Conservation (phyloP, 2,329 filamentous ascomycete genomes). For the Ambrosiella beaveri region DNA sequence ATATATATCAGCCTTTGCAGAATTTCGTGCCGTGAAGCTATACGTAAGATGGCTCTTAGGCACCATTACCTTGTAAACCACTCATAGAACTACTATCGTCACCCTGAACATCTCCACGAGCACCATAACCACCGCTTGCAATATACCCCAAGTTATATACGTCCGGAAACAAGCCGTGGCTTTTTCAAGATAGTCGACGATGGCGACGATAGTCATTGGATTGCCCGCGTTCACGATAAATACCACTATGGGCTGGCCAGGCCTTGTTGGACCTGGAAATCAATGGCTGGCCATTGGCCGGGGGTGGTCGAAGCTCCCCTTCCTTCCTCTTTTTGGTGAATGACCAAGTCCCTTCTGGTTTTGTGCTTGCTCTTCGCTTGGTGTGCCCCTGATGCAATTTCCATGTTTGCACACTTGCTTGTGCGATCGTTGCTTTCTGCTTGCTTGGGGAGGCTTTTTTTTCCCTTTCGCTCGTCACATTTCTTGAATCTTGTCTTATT, state of each 20-base stretch:
- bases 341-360: background rate
- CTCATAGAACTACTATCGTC: no score
- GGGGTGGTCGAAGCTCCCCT: background rate
- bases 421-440: background rate
- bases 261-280: background rate
- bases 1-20: background rate
- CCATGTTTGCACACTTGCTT: background rate
- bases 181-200: no score
- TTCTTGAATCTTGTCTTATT: no score
- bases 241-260: background rate
- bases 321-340: background rate
- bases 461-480: background rate
- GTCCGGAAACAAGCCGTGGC: no score
- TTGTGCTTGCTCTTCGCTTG: background rate
- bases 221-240: no score
- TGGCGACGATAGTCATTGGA: background rate
- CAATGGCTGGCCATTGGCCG: background rate
- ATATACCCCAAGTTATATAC: background rate
- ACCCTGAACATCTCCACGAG: no score
- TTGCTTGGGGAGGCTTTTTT: no score
- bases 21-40: background rate
- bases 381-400: background rate
- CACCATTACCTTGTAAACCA: no score
- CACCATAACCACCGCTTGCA: background rate
- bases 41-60: no score